Evolutionary conservation across 2,329 filamentous ascomycete species (phyloP).

Genomic region (Cladosporium halotolerans): DNA sequence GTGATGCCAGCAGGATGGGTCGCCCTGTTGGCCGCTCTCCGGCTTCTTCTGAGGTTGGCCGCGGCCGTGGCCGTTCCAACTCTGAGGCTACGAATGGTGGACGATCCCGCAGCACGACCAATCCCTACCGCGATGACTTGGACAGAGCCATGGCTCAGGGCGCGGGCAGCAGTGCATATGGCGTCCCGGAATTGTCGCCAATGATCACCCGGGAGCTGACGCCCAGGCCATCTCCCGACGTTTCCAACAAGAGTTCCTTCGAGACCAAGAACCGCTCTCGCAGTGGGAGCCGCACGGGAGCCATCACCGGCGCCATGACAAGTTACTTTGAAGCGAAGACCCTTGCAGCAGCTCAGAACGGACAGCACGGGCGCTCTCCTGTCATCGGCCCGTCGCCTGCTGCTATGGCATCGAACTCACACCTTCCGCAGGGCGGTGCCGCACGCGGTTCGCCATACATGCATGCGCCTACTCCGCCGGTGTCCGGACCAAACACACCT

Average conservation of each 20-base stretch:
- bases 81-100: conserved; percentile 46
- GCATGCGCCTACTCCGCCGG: conserved; percentile 48
- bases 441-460: conserved; percentile 38
- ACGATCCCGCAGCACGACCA: conserved; percentile 49
- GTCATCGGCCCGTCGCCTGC: conserved; percentile 15
- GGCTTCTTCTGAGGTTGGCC: conserved; percentile 32
- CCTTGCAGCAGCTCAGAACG: neutral
- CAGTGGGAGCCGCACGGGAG: conserved; percentile 17
- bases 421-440: conserved; percentile 15
- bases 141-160: conserved; percentile 46
- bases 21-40: conserved; percentile 28
- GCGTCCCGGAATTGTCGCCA: conserved; percentile 29
- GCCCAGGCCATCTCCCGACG: conserved; percentile 23
- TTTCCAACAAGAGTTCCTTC: conserved; percentile 21
- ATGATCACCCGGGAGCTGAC: conserved; percentile 31
- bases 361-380: neutral
- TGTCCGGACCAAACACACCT: conserved; percentile 42
- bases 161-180: conserved; percentile 29
- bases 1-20: conserved; percentile 24
- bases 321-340: conserved; percentile 26
- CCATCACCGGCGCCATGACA: conserved; percentile 12
- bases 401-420: conserved; percentile 18
- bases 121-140: conserved; percentile 47
- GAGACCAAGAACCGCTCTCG: conserved; percentile 12
- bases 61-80: conserved; percentile 47